Conservation (phyloP, 169 alveolate genomes). For the Eimeria sp. region DNA sequence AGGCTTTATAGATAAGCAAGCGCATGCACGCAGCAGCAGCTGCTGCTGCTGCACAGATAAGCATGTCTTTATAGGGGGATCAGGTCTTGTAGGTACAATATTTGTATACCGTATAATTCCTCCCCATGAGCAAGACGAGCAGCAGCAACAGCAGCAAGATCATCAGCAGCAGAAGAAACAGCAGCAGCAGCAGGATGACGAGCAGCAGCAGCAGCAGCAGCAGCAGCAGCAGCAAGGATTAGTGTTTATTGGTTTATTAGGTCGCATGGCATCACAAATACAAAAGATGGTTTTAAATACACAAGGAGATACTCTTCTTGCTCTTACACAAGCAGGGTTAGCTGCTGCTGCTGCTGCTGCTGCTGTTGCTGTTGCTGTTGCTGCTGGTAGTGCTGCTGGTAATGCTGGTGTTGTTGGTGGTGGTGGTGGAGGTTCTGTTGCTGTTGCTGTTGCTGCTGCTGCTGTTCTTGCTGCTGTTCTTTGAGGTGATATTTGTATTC, state of each 20-base stretch:
- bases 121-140: not conserved
- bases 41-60: conserved; percentile 23
- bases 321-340: conserved; percentile 13
- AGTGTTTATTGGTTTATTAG: not conserved
- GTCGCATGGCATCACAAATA: conserved; percentile 17
- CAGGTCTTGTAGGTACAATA: conserved; percentile 21
- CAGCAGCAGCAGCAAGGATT: too few species aligned
- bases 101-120: conserved; percentile 15
- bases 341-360: conserved; percentile 33
- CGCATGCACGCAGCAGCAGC: conserved; percentile 11
- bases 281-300: not conserved
- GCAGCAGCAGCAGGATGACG: too few species aligned
- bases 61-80: conserved; percentile 16
- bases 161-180: too few species aligned
- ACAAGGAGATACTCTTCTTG: conserved; percentile 16
- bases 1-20: conserved; percentile 11
- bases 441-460: not conserved
- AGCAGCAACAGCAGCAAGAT: conserved; percentile 36
- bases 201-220: too few species aligned
- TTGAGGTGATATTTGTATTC: too few species aligned
- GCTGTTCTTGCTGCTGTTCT: conserved; percentile 7
- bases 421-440: too few species aligned
- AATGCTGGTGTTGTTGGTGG: too few species aligned
- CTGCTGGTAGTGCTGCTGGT: too few species aligned
- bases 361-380: not conserved